Evolutionary conservation across 1,139 yeast species (phyloP), one percentile per base, ranked within the genome.

Genomic region (Ogataea hybrid): DNA sequence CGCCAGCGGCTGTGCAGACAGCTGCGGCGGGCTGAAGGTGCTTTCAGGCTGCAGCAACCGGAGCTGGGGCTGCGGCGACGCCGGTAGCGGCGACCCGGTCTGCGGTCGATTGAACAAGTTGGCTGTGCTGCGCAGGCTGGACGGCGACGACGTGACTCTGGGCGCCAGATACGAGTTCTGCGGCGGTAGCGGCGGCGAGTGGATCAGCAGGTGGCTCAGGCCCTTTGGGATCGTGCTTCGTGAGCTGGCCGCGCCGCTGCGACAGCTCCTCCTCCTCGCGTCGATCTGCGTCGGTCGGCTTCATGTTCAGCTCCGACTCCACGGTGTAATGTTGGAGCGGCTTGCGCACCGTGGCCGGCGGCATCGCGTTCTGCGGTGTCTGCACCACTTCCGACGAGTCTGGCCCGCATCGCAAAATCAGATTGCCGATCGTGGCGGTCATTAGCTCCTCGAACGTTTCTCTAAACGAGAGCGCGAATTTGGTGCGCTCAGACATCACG

Each of bases 361-460:
- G 79, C 73, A 75, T 70, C 16, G 78, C 79, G 5, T 67, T 65
- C 16, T 32, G 36, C 27, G 21, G 12, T 29, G 61, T 62, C 32
- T 53, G 69, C 9, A 74, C 63, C 21, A 75, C 58, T 47, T 75
- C 79, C 2, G 77, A 66, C 3, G 80, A 72, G 54, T 74, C 75
- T 1, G 79, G 78, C 0, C 80, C 79, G 62, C 80, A 75, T 51
- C 80, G 63, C 41, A 74, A 71, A 35, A 74, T 72, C 48, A 75
- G 56, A 46, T 75, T 75, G 23, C 75, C 79, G 25, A 74, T 69
- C 0, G 84, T 79, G 4, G 81, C 80, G 49, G 70, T 65, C 73
- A 78, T 73, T 46, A 79, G 61, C 51, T 76, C 79, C 53, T 79
- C 84, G 61, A 78, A 78, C 3, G 81, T 77, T 51, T 79, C 83